Evolutionary conservation across 2,329 filamentous ascomycete genomes (phyloP).

Genomic region (Claviceps pazoutovae): DNA sequence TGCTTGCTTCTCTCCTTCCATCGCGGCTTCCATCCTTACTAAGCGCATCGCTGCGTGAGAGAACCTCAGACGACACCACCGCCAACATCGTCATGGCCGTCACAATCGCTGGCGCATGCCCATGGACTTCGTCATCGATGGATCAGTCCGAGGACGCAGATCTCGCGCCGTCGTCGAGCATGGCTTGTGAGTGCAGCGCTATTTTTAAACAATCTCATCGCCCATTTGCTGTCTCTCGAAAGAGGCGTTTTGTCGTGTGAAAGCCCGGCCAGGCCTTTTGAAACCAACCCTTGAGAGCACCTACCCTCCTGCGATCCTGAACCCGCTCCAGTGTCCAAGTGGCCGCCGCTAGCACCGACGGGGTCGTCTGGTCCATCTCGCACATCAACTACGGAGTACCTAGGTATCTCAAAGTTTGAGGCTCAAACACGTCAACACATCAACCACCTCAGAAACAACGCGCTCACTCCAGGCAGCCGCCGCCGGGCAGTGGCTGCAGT

Average conservation of each 20-base stretch:
- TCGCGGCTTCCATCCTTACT: conserved; percentile 2
- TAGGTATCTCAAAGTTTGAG: no score
- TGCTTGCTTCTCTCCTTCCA: conserved; percentile 2
- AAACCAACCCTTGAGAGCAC: background rate
- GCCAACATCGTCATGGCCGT: conserved; percentile 4
- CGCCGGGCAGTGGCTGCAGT: background rate
- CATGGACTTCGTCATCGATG: background rate
- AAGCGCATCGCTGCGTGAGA: background rate
- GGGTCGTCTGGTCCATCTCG: background rate
- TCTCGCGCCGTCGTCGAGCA: conserved; percentile 1
- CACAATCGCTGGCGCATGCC: conserved; percentile 1
- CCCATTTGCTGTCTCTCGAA: background rate
- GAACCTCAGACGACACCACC: background rate
- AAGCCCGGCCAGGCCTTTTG: background rate
- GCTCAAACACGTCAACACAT: background rate
- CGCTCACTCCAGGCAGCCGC: background rate
- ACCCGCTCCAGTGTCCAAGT: background rate
- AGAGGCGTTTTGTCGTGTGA: background rate
- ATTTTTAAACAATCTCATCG: background rate
- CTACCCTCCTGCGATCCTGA: background rate
- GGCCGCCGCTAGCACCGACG: background rate
- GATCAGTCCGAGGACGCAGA: background rate
- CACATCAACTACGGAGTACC: background rate
- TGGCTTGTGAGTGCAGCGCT: background rate
- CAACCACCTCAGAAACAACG: background rate